phyloP scores from a whole-genome alignment of 345 rosid species.

The Ceriops zippeliana region DNA sequence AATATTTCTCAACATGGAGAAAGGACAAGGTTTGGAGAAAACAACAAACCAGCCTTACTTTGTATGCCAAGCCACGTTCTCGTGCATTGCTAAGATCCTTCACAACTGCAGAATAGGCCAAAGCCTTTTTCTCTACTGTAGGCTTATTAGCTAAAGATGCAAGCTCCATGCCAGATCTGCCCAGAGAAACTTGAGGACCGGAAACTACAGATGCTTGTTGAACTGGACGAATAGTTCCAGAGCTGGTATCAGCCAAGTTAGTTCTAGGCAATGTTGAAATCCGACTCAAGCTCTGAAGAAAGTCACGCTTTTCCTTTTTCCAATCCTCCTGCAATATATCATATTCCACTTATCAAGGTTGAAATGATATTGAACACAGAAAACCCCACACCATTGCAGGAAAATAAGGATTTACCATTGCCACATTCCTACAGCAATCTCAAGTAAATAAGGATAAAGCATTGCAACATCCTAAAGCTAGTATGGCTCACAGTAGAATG shows the following conservation, averaged over 20 bases:
- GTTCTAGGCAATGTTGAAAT: slow-evolving; percentile 81
- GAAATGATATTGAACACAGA: slow-evolving; percentile 8
- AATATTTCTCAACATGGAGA: not conserved
- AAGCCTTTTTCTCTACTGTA: slow-evolving; percentile 65
- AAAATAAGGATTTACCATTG: too few species aligned
- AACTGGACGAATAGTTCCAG: slow-evolving; percentile 44
- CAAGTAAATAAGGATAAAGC: too few species aligned
- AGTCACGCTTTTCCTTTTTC: slow-evolving; percentile 90
- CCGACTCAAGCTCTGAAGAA: slow-evolving; percentile 88
- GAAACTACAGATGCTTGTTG: slow-evolving; percentile 55
- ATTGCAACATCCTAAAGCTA: too few species aligned
- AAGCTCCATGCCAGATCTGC: slow-evolving; percentile 51
- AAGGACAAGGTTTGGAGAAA: not conserved
- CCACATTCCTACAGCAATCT: too few species aligned
- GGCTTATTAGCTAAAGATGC: slow-evolving; percentile 66
- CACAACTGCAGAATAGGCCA: slow-evolving; percentile 76
- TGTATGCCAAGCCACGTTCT: slow-evolving; percentile 71
- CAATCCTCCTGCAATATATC: slow-evolving; percentile 71
- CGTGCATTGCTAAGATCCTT: slow-evolving; percentile 74
- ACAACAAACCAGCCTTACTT: slow-evolving; percentile 43
- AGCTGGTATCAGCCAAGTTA: slow-evolving; percentile 44
- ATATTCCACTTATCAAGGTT: slow-evolving; percentile 11
- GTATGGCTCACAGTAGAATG: too few species aligned
- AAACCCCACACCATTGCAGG: not conserved
- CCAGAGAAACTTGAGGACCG: slow-evolving; percentile 55